Conservation (phyloP, 2,329 filamentous ascomycete species). For the Zymoseptoria pseudotritici region DNA sequence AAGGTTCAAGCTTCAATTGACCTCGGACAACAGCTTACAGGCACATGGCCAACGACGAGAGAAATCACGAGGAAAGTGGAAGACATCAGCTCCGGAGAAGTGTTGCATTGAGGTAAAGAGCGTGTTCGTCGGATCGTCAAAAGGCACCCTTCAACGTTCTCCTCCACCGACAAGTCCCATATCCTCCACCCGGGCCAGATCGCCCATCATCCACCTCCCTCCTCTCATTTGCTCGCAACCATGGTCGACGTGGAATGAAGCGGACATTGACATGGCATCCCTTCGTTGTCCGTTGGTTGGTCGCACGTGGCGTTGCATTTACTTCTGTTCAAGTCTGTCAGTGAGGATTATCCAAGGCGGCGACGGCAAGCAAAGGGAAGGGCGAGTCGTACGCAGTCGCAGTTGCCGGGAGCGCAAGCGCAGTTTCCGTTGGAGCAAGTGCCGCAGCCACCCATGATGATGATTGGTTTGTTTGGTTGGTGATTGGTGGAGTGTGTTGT, state of each 20-base stretch:
- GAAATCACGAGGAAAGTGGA: not conserved
- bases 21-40: not conserved
- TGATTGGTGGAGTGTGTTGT: slow-evolving; percentile 13
- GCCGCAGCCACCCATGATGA: slow-evolving; percentile 28
- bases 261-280: slow-evolving; percentile 3
- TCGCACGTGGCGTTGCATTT: slow-evolving; percentile 4
- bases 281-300: slow-evolving; percentile 3
- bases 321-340: slow-evolving; percentile 1
- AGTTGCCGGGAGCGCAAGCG: slow-evolving; percentile 22
- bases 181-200: not conserved
- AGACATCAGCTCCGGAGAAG: not conserved
- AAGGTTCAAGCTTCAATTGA: not conserved
- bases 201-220: not conserved
- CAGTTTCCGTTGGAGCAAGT: slow-evolving; percentile 26
- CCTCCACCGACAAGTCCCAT: not conserved
- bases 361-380: not conserved
- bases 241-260: slow-evolving; percentile 3
- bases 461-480: slow-evolving; percentile 12
- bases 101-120: not conserved
- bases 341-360: not conserved
- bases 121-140: not conserved
- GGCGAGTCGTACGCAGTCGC: slow-evolving; percentile 25
- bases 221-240: slow-evolving; percentile 3
- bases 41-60: not conserved
- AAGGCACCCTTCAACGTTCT: not conserved